A percentile compares a stretch with the other conserved stretches of the same genome.
Evolutionary conservation across 371 early-diverging fungal species (phyloP).

Genomic region (Mortierella polycephala): DNA sequence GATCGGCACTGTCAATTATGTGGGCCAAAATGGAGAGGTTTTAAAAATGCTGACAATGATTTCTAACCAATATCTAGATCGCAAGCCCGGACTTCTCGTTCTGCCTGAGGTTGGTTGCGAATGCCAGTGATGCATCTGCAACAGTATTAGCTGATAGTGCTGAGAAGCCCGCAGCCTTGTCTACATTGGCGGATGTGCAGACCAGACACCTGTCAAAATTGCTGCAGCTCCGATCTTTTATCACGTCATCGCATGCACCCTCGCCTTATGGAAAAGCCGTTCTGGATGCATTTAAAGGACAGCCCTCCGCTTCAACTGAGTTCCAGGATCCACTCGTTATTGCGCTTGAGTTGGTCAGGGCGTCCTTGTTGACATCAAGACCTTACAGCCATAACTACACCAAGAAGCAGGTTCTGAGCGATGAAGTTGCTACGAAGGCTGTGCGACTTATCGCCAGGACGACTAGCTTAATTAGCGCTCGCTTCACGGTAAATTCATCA

Average conservation of each 20-base stretch:
- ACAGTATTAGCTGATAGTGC: constrained; percentile 20
- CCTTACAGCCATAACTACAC: constrained; percentile 64
- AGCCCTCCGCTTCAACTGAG: constrained; percentile 24
- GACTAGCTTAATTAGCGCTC: constrained; percentile 33
- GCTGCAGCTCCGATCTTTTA: constrained; percentile 45
- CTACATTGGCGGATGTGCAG: constrained; percentile 34
- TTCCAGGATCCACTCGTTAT: constrained; percentile 67
- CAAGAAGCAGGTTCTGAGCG: constrained; percentile 50
- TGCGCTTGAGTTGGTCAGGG: constrained; percentile 71
- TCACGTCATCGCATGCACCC: constrained; percentile 28
- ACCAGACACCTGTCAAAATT: constrained; percentile 34
- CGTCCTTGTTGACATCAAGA: constrained; percentile 63
- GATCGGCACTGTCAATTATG: neutral
- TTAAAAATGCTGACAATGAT: neutral
- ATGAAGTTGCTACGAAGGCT: constrained; percentile 56
- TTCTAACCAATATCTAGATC: constrained; percentile 11
- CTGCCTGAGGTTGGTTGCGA: constrained; percentile 25
- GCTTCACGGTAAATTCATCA: constrained; percentile 28
- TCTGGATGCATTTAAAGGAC: constrained; percentile 25
- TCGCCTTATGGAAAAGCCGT: constrained; percentile 44
- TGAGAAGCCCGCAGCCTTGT: constrained; percentile 19
- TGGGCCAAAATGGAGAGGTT: neutral
- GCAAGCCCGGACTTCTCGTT: constrained; percentile 21
- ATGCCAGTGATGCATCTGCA: constrained; percentile 33
- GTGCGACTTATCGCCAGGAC: constrained; percentile 26